Percentiles rank a stretch among this genome's conserved stretches.
Evolutionary conservation across 768 basidiomycete species (phyloP).

Genomic region (Boletus rubroflammeus): DNA sequence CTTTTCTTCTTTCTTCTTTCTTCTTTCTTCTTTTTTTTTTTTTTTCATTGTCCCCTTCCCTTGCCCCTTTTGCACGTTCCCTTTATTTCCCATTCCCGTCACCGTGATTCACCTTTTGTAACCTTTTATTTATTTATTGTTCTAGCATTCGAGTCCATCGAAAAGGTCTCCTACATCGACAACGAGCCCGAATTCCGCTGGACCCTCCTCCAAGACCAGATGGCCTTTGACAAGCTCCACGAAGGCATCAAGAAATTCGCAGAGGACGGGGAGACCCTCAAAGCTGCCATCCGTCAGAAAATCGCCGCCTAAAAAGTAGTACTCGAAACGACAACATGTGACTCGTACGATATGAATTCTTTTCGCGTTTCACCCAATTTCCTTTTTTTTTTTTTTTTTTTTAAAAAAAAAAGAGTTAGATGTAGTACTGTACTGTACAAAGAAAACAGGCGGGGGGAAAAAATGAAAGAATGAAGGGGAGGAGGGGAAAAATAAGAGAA

Average conservation of each 20-base stretch:
- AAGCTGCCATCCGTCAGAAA: conserved; percentile 72
- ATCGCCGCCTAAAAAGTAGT: conserved; percentile 36
- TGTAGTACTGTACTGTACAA: too few species aligned
- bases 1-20: background rate
- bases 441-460: too few species aligned
- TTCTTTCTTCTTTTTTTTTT: background rate
- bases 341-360: too few species aligned
- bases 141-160: conserved; percentile 38
- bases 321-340: too few species aligned
- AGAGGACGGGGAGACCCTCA: conserved; percentile 89
- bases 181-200: conserved; percentile 97
- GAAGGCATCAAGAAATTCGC: conserved; percentile 99
- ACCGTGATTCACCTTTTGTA: background rate
- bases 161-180: conserved; percentile 84
- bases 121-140: background rate
- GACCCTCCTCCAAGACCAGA: conserved; percentile 85
- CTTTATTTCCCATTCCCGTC: background rate
- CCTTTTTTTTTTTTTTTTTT: too few species aligned
- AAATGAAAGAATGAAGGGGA: too few species aligned
- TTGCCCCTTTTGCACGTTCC: background rate
- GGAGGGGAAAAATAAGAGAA: too few species aligned
- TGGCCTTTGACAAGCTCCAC: conserved; percentile 99
- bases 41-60: background rate
- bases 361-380: too few species aligned
- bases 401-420: too few species aligned